A percentile compares a stretch with the other conserved stretches of the same genome.
Conservation (phyloP, 345 rosid genomes). For the Cardamine chenopodiifolia region DNA sequence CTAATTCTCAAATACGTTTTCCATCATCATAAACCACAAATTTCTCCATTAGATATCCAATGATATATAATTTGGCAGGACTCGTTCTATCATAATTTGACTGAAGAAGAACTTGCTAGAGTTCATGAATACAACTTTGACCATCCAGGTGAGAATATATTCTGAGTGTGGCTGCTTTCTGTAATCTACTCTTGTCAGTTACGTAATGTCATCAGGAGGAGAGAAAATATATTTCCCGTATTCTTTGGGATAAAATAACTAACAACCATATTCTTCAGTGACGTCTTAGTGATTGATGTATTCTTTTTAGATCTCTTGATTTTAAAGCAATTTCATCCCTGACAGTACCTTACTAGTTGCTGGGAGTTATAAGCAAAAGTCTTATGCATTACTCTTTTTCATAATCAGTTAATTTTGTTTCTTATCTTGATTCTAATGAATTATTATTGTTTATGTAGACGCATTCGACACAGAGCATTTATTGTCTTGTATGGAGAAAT, state of each 20-base stretch:
- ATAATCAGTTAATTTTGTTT: neutral
- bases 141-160: slow-evolving; percentile 89
- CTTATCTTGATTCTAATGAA: slow-evolving; percentile 10
- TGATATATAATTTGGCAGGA: slow-evolving; percentile 67
- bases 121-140: slow-evolving; percentile 99
- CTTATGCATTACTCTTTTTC: neutral
- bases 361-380: slow-evolving; percentile 10
- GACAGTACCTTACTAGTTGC: slow-evolving; percentile 3
- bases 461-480: slow-evolving; percentile 88
- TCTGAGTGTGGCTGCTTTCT: slow-evolving; percentile 21
- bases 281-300: neutral
- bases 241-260: slow-evolving; percentile 14
- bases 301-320: slow-evolving; percentile 5
- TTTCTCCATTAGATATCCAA: slow-evolving; percentile 10
- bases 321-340: neutral
- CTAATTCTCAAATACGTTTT: neutral
- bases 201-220: neutral
- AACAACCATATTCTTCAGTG: neutral
- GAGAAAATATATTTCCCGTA: neutral
- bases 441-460: slow-evolving; percentile 55
- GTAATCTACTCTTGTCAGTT: slow-evolving; percentile 14
- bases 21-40: slow-evolving; percentile 13
- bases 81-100: slow-evolving; percentile 95
- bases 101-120: slow-evolving; percentile 78
- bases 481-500: slow-evolving; percentile 75